Evolutionary conservation across 1,284 basidiomycete species (phyloP).

Genomic region (Xerocomus nothofagi): DNA sequence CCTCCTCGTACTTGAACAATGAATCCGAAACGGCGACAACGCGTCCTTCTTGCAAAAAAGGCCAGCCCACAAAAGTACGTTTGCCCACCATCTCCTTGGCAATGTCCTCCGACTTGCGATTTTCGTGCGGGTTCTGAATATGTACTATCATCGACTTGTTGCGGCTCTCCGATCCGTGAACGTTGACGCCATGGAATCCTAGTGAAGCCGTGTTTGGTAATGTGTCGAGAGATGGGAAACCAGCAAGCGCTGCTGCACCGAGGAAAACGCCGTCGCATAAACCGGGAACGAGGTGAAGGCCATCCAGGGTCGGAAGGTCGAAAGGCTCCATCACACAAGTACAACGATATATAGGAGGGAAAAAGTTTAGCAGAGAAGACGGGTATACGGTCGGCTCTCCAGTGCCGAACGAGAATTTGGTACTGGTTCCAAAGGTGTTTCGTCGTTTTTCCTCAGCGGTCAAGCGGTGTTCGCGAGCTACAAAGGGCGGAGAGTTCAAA

Average conservation of each 20-base stretch:
- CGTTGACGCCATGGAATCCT: conserved; percentile 88
- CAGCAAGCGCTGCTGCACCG: conserved; percentile 85
- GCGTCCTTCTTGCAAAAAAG: conserved; percentile 90
- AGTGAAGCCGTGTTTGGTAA: conserved; percentile 78
- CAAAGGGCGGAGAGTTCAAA: conserved; percentile 4
- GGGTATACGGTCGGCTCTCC: conserved; percentile 72
- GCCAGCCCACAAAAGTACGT: conserved; percentile 87
- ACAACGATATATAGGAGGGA: conserved; percentile 87
- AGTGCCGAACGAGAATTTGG: conserved; percentile 74
- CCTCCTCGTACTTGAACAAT: conserved; percentile 84
- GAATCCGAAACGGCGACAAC: conserved; percentile 88
- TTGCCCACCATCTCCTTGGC: conserved; percentile 77
- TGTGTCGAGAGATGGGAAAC: conserved; percentile 94
- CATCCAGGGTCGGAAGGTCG: conserved; percentile 86
- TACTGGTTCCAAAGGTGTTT: conserved; percentile 81
- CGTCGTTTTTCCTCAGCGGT: conserved; percentile 76
- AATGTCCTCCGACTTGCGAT: conserved; percentile 68
- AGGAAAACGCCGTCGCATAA: conserved; percentile 88
- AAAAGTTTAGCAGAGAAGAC: conserved; percentile 91
- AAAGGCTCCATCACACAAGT: conserved; percentile 80
- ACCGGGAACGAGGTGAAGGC: conserved; percentile 83
- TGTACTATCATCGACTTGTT: conserved; percentile 94
- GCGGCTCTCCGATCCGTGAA: conserved; percentile 87
- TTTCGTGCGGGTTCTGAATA: conserved; percentile 76
- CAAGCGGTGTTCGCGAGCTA: conserved; percentile 76